A percentile compares a stretch with the other conserved stretches of the same genome.
phyloP scores from a whole-genome alignment of 441 rosid genomes.

The California macrophylla region DNA sequence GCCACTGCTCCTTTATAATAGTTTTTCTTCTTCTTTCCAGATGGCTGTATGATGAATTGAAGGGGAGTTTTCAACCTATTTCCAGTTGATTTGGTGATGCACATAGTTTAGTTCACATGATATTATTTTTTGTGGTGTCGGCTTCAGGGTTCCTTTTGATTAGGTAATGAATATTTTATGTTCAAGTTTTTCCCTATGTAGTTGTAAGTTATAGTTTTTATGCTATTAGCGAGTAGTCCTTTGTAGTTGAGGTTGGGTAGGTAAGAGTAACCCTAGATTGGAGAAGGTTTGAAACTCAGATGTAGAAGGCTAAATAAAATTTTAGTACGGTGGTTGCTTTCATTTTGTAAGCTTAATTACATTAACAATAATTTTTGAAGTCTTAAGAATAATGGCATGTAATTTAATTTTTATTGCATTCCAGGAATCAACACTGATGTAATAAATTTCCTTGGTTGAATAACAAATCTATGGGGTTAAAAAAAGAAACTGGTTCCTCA shows the following conservation, averaged over 20 bases:
- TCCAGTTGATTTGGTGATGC: slow-evolving; percentile 27
- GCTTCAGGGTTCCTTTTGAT: slow-evolving; percentile 17
- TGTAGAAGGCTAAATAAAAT: neutral
- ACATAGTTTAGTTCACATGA: slow-evolving; percentile 12
- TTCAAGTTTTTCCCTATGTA: neutral
- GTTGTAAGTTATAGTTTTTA: neutral
- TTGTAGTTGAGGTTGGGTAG: neutral
- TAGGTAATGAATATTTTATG: slow-evolving; percentile 22
- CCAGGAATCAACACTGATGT: neutral
- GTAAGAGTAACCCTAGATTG: neutral
- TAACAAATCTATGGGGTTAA: no score
- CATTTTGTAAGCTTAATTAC: neutral
- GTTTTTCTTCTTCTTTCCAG: slow-evolving; percentile 30
- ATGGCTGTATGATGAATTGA: slow-evolving; percentile 58
- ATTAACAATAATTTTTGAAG: no score
- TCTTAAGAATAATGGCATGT: neutral
- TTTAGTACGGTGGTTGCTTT: neutral
- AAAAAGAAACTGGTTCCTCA: no score
- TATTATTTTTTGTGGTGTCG: slow-evolving; percentile 13
- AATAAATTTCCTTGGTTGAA: neutral
- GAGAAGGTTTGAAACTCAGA: neutral
- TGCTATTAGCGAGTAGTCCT: neutral
- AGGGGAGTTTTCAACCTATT: slow-evolving; percentile 51
- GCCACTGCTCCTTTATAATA: neutral
- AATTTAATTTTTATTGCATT: neutral